phyloP scores from a whole-genome alignment of 345 rosid genomes.

The Erodium maritimum region DNA sequence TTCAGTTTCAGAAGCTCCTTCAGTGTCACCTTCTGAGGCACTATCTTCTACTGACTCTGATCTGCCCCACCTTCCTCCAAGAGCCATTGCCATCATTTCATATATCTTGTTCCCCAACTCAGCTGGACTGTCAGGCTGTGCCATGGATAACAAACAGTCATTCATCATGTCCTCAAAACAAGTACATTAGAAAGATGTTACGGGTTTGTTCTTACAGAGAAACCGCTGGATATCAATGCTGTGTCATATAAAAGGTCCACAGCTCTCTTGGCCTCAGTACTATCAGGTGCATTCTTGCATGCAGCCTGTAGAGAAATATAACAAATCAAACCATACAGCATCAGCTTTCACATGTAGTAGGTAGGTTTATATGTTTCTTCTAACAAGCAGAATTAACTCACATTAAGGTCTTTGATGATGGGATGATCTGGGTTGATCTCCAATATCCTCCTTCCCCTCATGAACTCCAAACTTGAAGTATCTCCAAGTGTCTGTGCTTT shows the following conservation, averaged over 20 bases:
- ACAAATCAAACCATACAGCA: background rate
- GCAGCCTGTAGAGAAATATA: conserved; percentile 54
- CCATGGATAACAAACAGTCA: background rate
- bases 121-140: conserved; percentile 95
- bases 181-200: background rate
- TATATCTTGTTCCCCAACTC: conserved; percentile 92
- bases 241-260: conserved; percentile 87
- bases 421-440: conserved; percentile 97
- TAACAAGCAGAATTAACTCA: conserved; percentile 20
- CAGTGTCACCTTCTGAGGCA: conserved; percentile 10
- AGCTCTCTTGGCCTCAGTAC: conserved; percentile 76
- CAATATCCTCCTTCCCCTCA: conserved; percentile 92
- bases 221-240: conserved; percentile 92
- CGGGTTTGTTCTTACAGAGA: conserved; percentile 41
- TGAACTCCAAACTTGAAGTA: conserved; percentile 90
- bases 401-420: conserved; percentile 73
- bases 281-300: conserved; percentile 78
- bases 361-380: too few relatives aligned
- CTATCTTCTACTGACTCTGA: conserved; percentile 24
- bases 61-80: conserved; percentile 97
- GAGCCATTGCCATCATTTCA: conserved; percentile 99
- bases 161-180: background rate
- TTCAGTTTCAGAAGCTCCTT: conserved; percentile 26
- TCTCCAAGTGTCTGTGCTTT: conserved; percentile 99
- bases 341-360: too few relatives aligned